These are phyloP conservation scores for Ophiostoma ips DNA, from an alignment of 2,329 filamentous ascomycete species.

Conservation along the genomic window DNA sequence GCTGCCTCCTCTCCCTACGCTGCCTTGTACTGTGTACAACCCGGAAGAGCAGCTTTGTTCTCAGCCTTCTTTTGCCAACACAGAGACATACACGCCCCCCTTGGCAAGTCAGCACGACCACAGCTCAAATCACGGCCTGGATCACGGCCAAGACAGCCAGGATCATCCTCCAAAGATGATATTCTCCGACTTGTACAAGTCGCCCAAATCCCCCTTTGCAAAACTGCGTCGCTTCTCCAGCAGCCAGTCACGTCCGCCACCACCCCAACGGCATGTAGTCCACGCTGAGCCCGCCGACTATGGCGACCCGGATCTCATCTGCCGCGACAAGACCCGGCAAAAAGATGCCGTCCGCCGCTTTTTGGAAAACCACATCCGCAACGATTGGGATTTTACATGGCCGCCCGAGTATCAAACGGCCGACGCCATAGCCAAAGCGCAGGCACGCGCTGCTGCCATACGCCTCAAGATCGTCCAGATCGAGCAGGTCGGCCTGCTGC, in stretches of 20 bases:
- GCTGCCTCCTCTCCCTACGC: not conserved
- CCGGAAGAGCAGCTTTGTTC: not conserved
- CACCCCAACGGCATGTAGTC: not conserved
- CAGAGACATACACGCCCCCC: not conserved
- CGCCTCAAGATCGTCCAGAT: not conserved
- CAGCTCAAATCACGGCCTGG: not conserved
- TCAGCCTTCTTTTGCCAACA: not conserved
- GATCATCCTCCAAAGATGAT: slow-evolving; percentile 33
- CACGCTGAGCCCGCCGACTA: slow-evolving; percentile 26
- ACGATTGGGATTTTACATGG: slow-evolving; percentile 49
- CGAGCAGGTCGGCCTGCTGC: slow-evolving; percentile 7
- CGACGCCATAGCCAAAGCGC: not conserved
- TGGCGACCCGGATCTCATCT: slow-evolving; percentile 43
- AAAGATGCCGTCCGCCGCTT: slow-evolving; percentile 48
- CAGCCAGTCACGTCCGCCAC: not conserved
- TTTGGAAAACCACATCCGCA: slow-evolving; percentile 38
- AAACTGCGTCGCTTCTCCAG: slow-evolving; percentile 31
- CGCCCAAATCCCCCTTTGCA: slow-evolving; percentile 36
- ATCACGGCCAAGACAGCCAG: not conserved
- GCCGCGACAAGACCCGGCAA: slow-evolving; percentile 46
- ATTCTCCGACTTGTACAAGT: slow-evolving; percentile 46
- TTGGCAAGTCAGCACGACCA: not conserved
- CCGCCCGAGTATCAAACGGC: slow-evolving; percentile 17
- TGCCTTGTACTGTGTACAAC: not conserved
- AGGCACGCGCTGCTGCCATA: not conserved